These are phyloP conservation scores for Boletus subparvulus DNA, from an alignment of 768 basidiomycete species.

Conservation along the genomic window DNA sequence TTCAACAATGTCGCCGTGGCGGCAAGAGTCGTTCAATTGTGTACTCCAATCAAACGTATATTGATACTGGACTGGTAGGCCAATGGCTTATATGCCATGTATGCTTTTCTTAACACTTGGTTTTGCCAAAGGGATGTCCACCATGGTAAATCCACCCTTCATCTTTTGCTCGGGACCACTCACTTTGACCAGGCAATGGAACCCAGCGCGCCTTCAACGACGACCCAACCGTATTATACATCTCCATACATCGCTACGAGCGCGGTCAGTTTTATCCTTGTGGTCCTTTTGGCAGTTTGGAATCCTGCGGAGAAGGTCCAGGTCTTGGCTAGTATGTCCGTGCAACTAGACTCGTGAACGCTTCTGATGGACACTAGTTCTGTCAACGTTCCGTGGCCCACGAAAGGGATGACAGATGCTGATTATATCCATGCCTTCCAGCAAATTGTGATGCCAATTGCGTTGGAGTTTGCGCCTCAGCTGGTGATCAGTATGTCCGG, in stretches of 20 bases:
- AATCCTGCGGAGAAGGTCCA: constrained; percentile 79
- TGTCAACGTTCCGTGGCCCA: constrained; percentile 96
- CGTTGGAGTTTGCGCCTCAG: constrained; percentile 93
- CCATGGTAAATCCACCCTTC: constrained; percentile 58
- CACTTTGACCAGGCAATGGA: constrained; percentile 72
- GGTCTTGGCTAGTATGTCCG: constrained; percentile 81
- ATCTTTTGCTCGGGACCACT: not conserved
- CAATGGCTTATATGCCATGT: not conserved
- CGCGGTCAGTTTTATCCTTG: constrained; percentile 90
- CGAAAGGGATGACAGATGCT: constrained; percentile 84
- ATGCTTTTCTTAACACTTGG: constrained; percentile 6
- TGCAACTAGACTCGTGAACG: constrained; percentile 1
- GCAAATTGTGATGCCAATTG: constrained; percentile 94
- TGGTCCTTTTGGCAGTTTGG: constrained; percentile 84
- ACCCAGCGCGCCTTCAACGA: constrained; percentile 96
- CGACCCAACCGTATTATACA: constrained; percentile 87
- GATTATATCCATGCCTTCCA: constrained; percentile 98
- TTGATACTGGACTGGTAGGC: constrained; percentile 94
- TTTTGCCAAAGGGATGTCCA: constrained; percentile 81
- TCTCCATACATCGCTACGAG: constrained; percentile 95
- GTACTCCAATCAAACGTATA: constrained; percentile 71
- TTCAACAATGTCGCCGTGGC: constrained; percentile 98
- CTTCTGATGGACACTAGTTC: constrained; percentile 50
- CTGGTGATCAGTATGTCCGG: constrained; percentile 82
- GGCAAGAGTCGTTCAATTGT: constrained; percentile 72